Evolutionary conservation across 192 early-diverging fungal genomes (phyloP).

Genomic region (Cetraspora pellucida): DNA sequence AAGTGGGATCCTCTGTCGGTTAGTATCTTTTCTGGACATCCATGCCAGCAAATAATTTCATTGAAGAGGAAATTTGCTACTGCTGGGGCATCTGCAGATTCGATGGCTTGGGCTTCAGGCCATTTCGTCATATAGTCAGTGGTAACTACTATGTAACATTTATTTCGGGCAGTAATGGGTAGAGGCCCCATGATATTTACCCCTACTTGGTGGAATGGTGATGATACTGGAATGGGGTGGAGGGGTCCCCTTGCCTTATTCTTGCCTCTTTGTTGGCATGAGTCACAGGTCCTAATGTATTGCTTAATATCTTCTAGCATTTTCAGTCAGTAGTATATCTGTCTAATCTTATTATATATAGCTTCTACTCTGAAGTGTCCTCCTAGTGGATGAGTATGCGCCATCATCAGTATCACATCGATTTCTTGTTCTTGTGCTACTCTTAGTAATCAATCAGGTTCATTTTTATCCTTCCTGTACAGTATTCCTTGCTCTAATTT

Average conservation of each 20-base stretch:
- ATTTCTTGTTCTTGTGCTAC: too few relatives aligned
- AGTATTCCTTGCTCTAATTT: too few relatives aligned
- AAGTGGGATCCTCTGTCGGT: conserved; percentile 37
- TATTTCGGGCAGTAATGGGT: conserved; percentile 7
- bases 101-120: conserved; percentile 35
- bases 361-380: too few relatives aligned
- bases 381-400: too few relatives aligned
- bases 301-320: neutral
- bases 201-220: neutral
- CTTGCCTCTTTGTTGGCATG: neutral
- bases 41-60: conserved; percentile 36
- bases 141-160: conserved; percentile 31
- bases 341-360: too few relatives aligned
- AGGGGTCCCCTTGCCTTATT: neutral
- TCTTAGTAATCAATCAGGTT: too few relatives aligned
- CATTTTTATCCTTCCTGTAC: too few relatives aligned
- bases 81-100: conserved; percentile 20
- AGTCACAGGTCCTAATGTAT: neutral
- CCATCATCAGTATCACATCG: too few relatives aligned
- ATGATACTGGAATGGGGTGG: neutral
- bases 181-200: conserved; percentile 10
- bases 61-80: conserved; percentile 36
- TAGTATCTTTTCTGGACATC: conserved; percentile 36
- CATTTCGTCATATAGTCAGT: conserved; percentile 41
- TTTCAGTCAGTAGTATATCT: neutral